Percentiles rank a stretch among this genome's conserved stretches.
Conservation (phyloP, 345 rosid species). For the thale cress (Arabidopsis thaliana) region DNA sequence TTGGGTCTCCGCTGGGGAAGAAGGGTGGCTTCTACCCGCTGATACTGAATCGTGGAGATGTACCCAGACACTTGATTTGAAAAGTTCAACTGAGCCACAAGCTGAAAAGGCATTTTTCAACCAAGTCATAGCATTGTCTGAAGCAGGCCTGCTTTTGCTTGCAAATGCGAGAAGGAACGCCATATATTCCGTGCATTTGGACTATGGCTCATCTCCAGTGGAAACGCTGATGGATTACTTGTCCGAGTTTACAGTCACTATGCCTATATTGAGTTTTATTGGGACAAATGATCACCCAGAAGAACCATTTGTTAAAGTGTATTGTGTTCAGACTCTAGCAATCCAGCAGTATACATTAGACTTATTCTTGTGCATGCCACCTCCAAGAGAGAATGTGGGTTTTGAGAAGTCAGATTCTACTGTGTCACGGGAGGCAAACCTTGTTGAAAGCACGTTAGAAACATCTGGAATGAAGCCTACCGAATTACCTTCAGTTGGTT, state of each 20-base stretch:
- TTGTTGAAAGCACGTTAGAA: slow-evolving; percentile 55
- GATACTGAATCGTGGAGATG: slow-evolving; percentile 74
- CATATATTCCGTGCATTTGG: slow-evolving; percentile 79
- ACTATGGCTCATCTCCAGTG: slow-evolving; percentile 78
- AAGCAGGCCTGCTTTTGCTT: slow-evolving; percentile 67
- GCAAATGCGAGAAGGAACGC: slow-evolving; percentile 94
- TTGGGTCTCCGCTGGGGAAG: slow-evolving; percentile 77
- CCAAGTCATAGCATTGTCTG: slow-evolving; percentile 79
- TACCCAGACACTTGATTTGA: slow-evolving; percentile 76
- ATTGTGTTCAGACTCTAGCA: slow-evolving; percentile 92
- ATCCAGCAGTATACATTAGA: slow-evolving; percentile 94
- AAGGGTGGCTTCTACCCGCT: slow-evolving; percentile 80
- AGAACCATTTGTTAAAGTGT: slow-evolving; percentile 68
- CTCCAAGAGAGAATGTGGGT: slow-evolving; percentile 58
- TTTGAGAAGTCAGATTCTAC: slow-evolving; percentile 61
- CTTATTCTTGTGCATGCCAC: slow-evolving; percentile 79
- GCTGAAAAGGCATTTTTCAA: slow-evolving; percentile 78
- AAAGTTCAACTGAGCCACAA: slow-evolving; percentile 66
- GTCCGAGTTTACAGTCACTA: slow-evolving; percentile 81
- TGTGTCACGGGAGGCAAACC: slow-evolving; percentile 48
- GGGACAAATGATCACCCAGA: slow-evolving; percentile 72
- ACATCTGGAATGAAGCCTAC: slow-evolving; percentile 48
- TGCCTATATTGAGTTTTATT: slow-evolving; percentile 94
- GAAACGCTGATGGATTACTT: slow-evolving; percentile 76
- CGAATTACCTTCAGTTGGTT: slow-evolving; percentile 49